Conservation (phyloP, 148 eudicot species). For the Talinum fruticosum region DNA sequence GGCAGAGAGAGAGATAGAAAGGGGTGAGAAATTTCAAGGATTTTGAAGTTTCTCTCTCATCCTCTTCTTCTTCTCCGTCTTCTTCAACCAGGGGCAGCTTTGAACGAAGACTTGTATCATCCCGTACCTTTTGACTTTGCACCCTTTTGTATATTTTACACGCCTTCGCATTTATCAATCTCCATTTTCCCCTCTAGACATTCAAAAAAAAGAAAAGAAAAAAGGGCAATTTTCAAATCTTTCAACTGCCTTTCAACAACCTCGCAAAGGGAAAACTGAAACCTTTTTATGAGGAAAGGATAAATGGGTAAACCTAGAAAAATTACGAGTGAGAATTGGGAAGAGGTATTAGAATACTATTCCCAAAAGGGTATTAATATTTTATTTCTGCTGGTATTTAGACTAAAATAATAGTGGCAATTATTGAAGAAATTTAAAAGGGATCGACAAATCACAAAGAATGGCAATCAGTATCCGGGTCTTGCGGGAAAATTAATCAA, state of each 20-base stretch:
- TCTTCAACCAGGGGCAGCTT: neutral
- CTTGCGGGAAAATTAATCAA: slow-evolving; percentile 13
- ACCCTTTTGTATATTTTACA: slow-evolving; percentile 7
- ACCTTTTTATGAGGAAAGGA: neutral
- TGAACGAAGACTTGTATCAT: neutral
- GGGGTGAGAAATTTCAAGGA: slow-evolving; percentile 19
- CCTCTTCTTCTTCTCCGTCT: slow-evolving; percentile 9
- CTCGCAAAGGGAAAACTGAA: slow-evolving; percentile 16
- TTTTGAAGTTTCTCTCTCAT: slow-evolving; percentile 21
- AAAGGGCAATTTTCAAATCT: neutral
- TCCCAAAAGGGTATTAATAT: neutral
- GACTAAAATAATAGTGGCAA: neutral
- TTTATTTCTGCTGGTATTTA: neutral
- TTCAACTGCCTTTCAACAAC: slow-evolving; percentile 35
- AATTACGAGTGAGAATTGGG: neutral
- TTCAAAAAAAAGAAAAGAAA: neutral
- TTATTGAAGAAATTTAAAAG: neutral
- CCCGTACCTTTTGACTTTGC: slow-evolving; percentile 33
- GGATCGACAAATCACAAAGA: neutral
- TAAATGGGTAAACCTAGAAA: neutral
- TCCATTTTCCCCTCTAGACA: slow-evolving; percentile 6
- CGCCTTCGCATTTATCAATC: slow-evolving; percentile 16
- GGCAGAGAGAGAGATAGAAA: neutral
- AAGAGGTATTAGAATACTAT: neutral
- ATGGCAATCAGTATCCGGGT: slow-evolving; percentile 2